These are phyloP conservation scores for Heliamphora exappendiculata DNA, from an alignment of 148 eudicot genomes.

Conservation along the genomic window DNA sequence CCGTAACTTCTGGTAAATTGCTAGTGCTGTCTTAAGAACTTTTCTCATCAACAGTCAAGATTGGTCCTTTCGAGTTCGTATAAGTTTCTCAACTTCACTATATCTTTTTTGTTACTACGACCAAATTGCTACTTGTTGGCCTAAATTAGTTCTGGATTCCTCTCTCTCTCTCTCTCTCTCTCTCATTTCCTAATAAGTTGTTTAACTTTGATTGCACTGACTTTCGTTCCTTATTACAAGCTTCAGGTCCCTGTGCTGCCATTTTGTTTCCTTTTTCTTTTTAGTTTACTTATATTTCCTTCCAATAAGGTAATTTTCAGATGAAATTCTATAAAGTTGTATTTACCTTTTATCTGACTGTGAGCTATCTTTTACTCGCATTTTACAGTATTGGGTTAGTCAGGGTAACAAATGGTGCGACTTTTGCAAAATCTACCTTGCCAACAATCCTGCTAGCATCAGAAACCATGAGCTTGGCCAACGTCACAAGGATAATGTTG, in stretches of 20 bases:
- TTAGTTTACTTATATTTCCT: background rate
- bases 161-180: background rate
- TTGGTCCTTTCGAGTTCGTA: background rate
- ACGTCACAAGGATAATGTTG: slow-evolving; percentile 80
- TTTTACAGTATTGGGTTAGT: slow-evolving; percentile 90
- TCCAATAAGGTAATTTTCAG: background rate
- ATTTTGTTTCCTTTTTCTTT: background rate
- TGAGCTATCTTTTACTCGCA: background rate
- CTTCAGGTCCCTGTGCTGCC: background rate
- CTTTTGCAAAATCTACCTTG: slow-evolving; percentile 77
- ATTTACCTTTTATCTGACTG: background rate
- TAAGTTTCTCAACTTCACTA: background rate
- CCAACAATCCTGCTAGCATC: slow-evolving; percentile 74
- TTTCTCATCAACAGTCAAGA: background rate
- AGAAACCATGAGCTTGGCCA: slow-evolving; percentile 89
- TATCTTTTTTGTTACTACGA: background rate
- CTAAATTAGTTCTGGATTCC: background rate
- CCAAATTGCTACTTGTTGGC: background rate
- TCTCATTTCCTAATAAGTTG: background rate
- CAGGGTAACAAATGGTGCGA: slow-evolving; percentile 98
- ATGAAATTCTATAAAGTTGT: background rate
- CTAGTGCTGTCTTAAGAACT: background rate
- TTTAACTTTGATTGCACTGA: background rate
- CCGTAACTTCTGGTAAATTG: background rate
- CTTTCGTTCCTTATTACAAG: background rate